These are phyloP conservation scores for Isabelozyma rhagii DNA, from an alignment of 805 yeast genomes.

Conservation along the genomic window DNA sequence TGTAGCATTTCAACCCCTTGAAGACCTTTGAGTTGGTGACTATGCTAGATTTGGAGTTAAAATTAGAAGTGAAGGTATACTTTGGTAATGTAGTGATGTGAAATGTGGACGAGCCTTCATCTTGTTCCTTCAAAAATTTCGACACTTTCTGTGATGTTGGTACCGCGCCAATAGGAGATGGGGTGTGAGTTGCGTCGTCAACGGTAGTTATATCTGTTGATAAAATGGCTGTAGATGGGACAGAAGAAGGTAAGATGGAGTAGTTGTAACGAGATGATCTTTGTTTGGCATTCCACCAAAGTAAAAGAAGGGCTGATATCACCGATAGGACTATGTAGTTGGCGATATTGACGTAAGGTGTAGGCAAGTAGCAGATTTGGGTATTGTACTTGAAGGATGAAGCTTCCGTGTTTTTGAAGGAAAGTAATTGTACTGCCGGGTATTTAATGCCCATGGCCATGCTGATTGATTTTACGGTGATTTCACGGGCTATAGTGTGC, in stretches of 20 bases:
- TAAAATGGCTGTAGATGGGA: background rate
- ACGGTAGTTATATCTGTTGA: background rate
- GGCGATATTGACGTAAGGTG: constrained; percentile 42
- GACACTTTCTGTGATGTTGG: constrained; percentile 21
- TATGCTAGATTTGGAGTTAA: background rate
- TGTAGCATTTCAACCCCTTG: background rate
- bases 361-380: constrained; percentile 43
- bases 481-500: constrained; percentile 19
- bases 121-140: constrained; percentile 29
- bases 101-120: constrained; percentile 10
- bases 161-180: constrained; percentile 5
- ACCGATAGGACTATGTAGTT: constrained; percentile 37
- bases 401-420: constrained; percentile 13
- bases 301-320: constrained; percentile 22
- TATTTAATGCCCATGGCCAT: constrained; percentile 40
- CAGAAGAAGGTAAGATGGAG: constrained; percentile 19
- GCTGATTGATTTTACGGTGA: constrained; percentile 37
- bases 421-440: constrained; percentile 41
- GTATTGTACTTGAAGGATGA: constrained; percentile 26
- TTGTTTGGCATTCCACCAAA: constrained; percentile 28
- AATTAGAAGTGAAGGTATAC: constrained; percentile 19
- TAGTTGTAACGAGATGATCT: constrained; percentile 23
- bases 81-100: constrained; percentile 14
- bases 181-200: constrained; percentile 4
- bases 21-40: constrained; percentile 4